phyloP scores from a whole-genome alignment of 306 rosid genomes.

The Prosopis cineraria region DNA sequence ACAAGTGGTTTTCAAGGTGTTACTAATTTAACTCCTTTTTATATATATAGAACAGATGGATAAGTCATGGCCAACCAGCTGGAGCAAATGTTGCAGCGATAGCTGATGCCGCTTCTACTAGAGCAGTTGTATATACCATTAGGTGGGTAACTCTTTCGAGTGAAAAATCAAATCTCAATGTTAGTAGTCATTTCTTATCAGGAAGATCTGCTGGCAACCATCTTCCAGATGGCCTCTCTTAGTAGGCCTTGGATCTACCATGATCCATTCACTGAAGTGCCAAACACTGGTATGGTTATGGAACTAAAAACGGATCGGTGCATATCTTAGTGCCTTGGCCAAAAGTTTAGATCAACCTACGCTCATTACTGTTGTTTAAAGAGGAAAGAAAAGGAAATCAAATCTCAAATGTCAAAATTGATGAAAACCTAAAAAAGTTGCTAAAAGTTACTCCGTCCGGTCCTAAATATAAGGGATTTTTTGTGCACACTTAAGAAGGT shows the following conservation, averaged over 20 bases:
- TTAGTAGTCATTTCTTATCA: neutral
- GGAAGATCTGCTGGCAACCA: neutral
- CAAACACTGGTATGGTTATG: neutral
- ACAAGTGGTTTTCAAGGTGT: conserved; percentile 37
- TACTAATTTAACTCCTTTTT: conserved; percentile 48
- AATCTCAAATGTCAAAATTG: neutral
- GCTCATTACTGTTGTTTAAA: neutral
- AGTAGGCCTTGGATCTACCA: neutral
- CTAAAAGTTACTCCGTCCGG: no score
- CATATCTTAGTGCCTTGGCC: neutral
- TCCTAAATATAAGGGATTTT: no score
- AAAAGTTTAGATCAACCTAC: neutral
- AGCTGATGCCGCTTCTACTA: conserved; percentile 65
- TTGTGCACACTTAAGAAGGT: no score
- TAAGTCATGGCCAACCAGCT: conserved; percentile 79
- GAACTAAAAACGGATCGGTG: neutral
- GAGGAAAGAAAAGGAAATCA: neutral
- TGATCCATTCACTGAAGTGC: neutral
- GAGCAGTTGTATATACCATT: conserved; percentile 83
- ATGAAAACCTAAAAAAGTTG: neutral
- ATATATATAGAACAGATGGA: conserved; percentile 83
- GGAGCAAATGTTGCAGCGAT: conserved; percentile 92
- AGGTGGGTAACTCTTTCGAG: conserved; percentile 56
- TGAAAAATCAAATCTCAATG: neutral
- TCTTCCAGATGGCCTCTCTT: neutral